Evolutionary conservation across 2,329 filamentous ascomycete genomes (phyloP).

Genomic region (Trichoderma semiorbis): DNA sequence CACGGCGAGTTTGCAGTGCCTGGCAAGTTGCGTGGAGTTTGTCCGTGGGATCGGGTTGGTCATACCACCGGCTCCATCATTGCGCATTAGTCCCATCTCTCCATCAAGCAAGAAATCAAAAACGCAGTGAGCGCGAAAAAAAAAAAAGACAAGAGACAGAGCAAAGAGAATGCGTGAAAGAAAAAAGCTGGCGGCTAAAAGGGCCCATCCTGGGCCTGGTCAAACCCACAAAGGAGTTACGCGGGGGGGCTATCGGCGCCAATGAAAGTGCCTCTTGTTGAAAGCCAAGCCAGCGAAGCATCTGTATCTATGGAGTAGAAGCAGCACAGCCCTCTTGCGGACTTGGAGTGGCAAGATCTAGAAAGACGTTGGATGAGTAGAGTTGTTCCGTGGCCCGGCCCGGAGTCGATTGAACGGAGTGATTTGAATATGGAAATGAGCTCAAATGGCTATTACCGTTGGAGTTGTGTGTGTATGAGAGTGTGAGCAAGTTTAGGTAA

Average conservation of each 20-base stretch:
- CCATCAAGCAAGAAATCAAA: background rate
- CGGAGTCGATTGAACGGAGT: background rate
- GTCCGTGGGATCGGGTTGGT: background rate
- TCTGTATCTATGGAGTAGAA: background rate
- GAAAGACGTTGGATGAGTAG: background rate
- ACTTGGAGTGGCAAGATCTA: background rate
- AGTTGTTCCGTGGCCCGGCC: background rate
- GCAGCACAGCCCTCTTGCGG: background rate
- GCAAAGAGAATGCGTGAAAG: background rate
- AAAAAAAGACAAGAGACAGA: background rate
- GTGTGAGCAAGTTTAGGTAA: background rate
- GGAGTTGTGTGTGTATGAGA: background rate
- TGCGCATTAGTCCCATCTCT: background rate
- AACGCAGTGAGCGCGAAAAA: background rate
- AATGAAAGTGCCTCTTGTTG: background rate
- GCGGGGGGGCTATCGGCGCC: background rate
- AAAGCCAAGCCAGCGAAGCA: background rate
- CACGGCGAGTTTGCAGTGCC: background rate
- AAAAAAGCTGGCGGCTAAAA: background rate
- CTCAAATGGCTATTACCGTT: background rate
- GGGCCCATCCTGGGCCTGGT: background rate
- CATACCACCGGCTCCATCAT: background rate
- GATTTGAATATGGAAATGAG: background rate
- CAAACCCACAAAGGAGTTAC: background rate
- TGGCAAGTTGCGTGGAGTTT: background rate